phyloP scores from a whole-genome alignment of 2,329 filamentous ascomycete genomes.

The Rachicladosporium sp. region DNA sequence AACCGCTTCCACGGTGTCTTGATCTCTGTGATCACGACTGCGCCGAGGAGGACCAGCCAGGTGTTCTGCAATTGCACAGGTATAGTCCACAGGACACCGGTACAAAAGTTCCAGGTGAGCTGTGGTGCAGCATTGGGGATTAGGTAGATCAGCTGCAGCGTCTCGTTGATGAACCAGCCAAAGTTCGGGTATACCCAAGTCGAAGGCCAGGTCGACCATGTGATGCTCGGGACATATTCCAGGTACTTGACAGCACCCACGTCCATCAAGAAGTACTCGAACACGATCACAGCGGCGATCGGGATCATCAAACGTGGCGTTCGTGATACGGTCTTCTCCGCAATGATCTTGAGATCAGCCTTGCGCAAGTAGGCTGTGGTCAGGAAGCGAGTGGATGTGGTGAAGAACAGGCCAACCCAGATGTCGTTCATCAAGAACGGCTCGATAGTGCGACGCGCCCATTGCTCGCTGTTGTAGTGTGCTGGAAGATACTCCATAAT shows the following conservation, averaged over 20 bases:
- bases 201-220: slow-evolving; percentile 38
- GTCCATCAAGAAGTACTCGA: slow-evolving; percentile 38
- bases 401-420: slow-evolving; percentile 39
- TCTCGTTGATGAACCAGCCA: slow-evolving; percentile 31
- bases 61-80: slow-evolving; percentile 36
- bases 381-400: slow-evolving; percentile 36
- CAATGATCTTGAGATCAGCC: slow-evolving; percentile 31
- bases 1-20: slow-evolving; percentile 36
- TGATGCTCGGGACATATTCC: slow-evolving; percentile 33
- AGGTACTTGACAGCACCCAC: slow-evolving; percentile 31
- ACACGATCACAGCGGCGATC: slow-evolving; percentile 28
- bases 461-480: slow-evolving; percentile 30
- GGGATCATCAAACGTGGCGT: slow-evolving; percentile 37
- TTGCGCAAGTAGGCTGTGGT: slow-evolving; percentile 30
- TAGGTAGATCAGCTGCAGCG: slow-evolving; percentile 34
- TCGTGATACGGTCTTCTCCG: slow-evolving; percentile 32
- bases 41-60: slow-evolving; percentile 32
- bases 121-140: slow-evolving; percentile 37
- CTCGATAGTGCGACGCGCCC: slow-evolving; percentile 30
- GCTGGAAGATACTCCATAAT: slow-evolving; percentile 18
- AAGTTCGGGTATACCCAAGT: slow-evolving; percentile 29
- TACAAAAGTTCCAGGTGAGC: slow-evolving; percentile 37
- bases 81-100: slow-evolving; percentile 37
- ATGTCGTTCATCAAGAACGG: slow-evolving; percentile 35
- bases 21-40: slow-evolving; percentile 32